Conservation (phyloP, 148 eudicot genomes). For the Chenopodium quinoa region DNA sequence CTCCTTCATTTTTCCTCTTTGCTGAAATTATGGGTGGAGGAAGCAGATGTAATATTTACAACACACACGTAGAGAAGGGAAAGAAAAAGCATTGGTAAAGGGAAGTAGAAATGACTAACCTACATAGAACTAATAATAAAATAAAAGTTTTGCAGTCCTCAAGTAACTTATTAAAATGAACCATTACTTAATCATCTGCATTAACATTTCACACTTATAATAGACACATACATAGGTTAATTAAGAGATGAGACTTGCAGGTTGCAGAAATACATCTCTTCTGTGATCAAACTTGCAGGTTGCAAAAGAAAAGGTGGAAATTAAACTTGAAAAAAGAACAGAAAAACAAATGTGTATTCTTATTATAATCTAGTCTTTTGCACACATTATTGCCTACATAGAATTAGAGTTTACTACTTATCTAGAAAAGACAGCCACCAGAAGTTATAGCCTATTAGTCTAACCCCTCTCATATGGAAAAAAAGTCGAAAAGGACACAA, state of each 20-base stretch:
- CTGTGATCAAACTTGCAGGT: background rate
- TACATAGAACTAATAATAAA: background rate
- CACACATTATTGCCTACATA: background rate
- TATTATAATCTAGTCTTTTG: background rate
- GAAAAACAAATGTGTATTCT: background rate
- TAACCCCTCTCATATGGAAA: background rate
- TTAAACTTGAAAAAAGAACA: background rate
- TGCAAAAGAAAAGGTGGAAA: background rate
- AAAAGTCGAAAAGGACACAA: no score
- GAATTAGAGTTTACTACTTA: background rate
- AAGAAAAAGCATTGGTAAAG: background rate
- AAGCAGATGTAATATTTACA: background rate
- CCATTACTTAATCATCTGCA: background rate
- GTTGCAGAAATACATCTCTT: background rate
- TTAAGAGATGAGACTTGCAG: background rate
- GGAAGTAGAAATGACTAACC: background rate
- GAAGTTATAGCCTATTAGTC: background rate
- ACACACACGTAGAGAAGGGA: background rate
- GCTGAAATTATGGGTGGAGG: constrained; percentile 36
- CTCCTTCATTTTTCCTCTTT: constrained; percentile 83
- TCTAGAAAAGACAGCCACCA: background rate
- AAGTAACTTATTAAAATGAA: background rate
- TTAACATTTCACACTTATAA: background rate
- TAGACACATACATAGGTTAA: background rate
- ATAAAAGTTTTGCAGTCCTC: background rate